Percentiles rank a stretch among this genome's conserved stretches.
phyloP scores from a whole-genome alignment of 768 basidiomycete genomes.

The Pleurotus sapidus region DNA sequence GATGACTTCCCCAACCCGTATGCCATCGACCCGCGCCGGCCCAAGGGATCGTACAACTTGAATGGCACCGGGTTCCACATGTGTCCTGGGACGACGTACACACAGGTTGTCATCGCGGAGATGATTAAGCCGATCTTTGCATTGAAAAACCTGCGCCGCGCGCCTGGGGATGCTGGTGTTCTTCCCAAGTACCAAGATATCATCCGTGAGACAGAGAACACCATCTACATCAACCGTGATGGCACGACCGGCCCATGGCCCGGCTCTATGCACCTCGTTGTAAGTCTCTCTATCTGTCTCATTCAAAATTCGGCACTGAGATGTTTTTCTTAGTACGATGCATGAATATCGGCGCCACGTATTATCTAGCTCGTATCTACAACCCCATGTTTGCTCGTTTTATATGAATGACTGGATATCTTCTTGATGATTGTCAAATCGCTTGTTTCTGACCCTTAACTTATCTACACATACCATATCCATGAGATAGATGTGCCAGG shows the following conservation, averaged over 20 bases:
- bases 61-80: conserved; percentile 21
- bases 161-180: neutral
- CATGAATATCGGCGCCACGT: no score
- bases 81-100: conserved; percentile 11
- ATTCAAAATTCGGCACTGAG: no score
- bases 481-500: no score
- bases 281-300: neutral
- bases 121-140: conserved; percentile 11
- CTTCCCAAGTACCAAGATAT: neutral
- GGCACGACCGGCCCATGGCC: neutral
- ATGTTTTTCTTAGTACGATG: no score
- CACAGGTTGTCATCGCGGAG: conserved; percentile 8
- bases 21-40: conserved; percentile 35
- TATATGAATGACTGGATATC: no score
- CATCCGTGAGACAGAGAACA: neutral
- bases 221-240: neutral
- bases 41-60: conserved; percentile 24
- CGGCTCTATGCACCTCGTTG: neutral
- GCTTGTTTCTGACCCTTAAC: no score
- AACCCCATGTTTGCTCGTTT: no score
- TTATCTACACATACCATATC: no score
- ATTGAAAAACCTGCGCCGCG: conserved; percentile 12
- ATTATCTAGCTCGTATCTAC: no score
- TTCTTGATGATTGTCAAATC: no score
- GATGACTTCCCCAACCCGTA: conserved; percentile 39